A percentile compares a stretch with the other conserved stretches of the same genome.
These are phyloP conservation scores for Hermanozyma aechmeae DNA, from an alignment of 805 yeast genomes.

Conservation along the genomic window DNA sequence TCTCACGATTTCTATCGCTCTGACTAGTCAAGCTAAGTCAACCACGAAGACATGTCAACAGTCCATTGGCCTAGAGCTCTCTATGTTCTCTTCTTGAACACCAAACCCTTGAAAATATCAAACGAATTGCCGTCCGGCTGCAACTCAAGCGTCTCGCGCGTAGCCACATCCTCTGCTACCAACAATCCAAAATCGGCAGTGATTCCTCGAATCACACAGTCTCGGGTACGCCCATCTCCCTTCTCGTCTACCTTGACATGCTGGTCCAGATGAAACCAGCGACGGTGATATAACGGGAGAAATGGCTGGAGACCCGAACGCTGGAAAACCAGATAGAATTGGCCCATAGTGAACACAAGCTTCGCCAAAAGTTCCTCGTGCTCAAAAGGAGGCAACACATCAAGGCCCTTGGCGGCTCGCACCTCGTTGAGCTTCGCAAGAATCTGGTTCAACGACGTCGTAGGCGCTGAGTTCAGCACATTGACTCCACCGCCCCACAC, in stretches of 20 bases:
- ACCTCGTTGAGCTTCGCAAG: constrained; percentile 51
- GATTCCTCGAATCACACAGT: constrained; percentile 70
- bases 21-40: too few relatives aligned
- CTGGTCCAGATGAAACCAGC: constrained; percentile 83
- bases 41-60: too few relatives aligned
- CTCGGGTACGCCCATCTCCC: constrained; percentile 38
- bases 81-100: constrained; percentile 30
- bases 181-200: constrained; percentile 79
- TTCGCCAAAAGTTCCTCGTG: constrained; percentile 55
- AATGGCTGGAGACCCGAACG: constrained; percentile 60
- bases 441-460: constrained; percentile 75
- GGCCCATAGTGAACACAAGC: constrained; percentile 56
- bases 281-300: constrained; percentile 59
- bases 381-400: constrained; percentile 35
- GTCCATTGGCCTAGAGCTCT: too few relatives aligned
- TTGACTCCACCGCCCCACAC: constrained; percentile 87
- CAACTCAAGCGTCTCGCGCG: constrained; percentile 54
- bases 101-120: constrained; percentile 86
- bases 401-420: constrained; percentile 33
- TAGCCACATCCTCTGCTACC: constrained; percentile 57
- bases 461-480: constrained; percentile 78
- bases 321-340: constrained; percentile 49
- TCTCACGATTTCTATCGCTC: too few relatives aligned
- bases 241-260: constrained; percentile 41
- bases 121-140: constrained; percentile 98